Evolutionary conservation across 805 yeast genomes (phyloP).

Genomic region (Saturnispora bothae): DNA sequence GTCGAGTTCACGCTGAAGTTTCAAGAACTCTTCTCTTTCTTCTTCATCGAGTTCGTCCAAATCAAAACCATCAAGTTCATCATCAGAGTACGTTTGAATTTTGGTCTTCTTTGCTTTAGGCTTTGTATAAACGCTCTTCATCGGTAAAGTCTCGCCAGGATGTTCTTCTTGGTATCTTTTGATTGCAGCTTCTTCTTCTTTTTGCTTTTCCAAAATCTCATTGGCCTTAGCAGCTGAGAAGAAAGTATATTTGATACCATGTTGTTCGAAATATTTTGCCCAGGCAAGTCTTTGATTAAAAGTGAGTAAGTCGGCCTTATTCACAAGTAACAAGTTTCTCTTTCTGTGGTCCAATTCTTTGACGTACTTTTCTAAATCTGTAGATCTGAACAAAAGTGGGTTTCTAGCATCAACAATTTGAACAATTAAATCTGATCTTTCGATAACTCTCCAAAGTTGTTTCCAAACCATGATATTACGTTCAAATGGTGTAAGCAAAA

Average conservation of each 20-base stretch:
- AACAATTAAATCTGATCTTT: constrained; percentile 85
- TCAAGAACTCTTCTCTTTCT: constrained; percentile 14
- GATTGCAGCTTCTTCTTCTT: constrained; percentile 27
- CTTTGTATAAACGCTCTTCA: constrained; percentile 4
- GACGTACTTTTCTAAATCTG: constrained; percentile 74
- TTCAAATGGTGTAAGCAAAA: constrained; percentile 90
- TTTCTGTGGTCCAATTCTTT: constrained; percentile 66
- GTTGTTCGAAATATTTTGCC: constrained; percentile 71
- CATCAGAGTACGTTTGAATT: constrained; percentile 7
- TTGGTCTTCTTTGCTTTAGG: background rate
- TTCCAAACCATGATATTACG: constrained; percentile 97
- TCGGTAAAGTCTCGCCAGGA: constrained; percentile 8
- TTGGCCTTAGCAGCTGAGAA: constrained; percentile 88
- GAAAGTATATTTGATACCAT: constrained; percentile 74
- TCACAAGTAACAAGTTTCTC: constrained; percentile 72
- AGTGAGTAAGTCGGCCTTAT: constrained; percentile 85
- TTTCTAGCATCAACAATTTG: constrained; percentile 97
- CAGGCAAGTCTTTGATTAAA: constrained; percentile 68
- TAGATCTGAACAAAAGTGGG: constrained; percentile 81
- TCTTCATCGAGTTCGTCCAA: constrained; percentile 16
- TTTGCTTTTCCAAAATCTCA: constrained; percentile 57
- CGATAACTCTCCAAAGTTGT: constrained; percentile 96
- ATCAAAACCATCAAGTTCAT: constrained; percentile 13
- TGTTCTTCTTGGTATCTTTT: constrained; percentile 11
- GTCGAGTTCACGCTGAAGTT: constrained; percentile 13